A percentile compares a stretch with the other conserved stretches of the same genome.
Conservation (phyloP, 352 stramenopile species). For the Albugo candida region DNA sequence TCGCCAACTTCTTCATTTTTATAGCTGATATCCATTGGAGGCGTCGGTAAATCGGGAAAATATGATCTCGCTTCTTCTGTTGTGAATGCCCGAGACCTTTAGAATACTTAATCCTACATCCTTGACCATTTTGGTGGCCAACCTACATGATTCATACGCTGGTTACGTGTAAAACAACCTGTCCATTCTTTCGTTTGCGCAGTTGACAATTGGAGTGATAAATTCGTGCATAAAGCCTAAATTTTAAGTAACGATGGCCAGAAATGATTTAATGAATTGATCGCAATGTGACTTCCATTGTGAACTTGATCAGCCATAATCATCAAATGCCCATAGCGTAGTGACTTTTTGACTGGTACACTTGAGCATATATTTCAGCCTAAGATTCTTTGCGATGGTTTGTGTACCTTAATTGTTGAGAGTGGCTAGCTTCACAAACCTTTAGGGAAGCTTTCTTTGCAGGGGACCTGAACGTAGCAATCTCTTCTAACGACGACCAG, state of each 20-base stretch:
- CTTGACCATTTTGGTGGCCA: conserved; percentile 74
- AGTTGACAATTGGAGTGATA: conserved; percentile 96
- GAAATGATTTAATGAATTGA: conserved; percentile 98
- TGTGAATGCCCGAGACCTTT: conserved; percentile 98
- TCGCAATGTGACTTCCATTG: conserved; percentile 97
- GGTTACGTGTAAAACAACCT: conserved; percentile 95
- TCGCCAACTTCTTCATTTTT: conserved; percentile 75
- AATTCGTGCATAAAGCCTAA: conserved; percentile 86
- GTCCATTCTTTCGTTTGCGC: conserved; percentile 63
- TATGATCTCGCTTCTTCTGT: conserved; percentile 93
- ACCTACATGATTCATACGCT: conserved; percentile 90
- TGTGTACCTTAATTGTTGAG: conserved; percentile 96
- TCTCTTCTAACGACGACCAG: conserved; percentile 91
- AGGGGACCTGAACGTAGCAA: conserved; percentile 96
- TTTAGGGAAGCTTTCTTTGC: conserved; percentile 96
- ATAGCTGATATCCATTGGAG: conserved; percentile 89
- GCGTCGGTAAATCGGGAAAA: conserved; percentile 86
- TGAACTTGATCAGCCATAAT: conserved; percentile 99
- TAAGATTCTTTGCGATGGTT: conserved; percentile 92
- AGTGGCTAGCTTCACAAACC: conserved; percentile 94
- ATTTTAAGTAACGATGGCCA: conserved; percentile 91
- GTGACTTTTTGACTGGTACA: conserved; percentile 76
- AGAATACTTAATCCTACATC: conserved; percentile 98
- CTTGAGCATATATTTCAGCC: conserved; percentile 89
- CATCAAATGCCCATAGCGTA: conserved; percentile 95